Evolutionary conservation across 1,139 yeast species (phyloP), one percentile per base, ranked within the genome.

Genomic region (Yamadazyma atlantica): DNA sequence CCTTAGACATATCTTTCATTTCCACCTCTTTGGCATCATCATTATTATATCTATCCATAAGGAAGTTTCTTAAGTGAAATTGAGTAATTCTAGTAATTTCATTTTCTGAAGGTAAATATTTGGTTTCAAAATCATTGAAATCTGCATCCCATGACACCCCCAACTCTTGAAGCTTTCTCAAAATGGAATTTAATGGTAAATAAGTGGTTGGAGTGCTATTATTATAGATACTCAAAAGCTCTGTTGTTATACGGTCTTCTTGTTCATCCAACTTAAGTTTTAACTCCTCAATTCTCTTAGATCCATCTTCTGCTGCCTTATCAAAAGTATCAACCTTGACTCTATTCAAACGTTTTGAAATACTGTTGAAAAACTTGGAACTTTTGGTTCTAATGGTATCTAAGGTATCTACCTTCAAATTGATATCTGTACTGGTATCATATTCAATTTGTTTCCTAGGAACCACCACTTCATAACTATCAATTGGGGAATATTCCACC

Each of bases 51-150:
- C 64, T 67, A 41, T 75, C 88, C 50, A 78, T 60, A 51, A 92
- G 82, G 39, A 89, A 73, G 49, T 82, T 86, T 43, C 82, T 79
- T 53, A 94, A 68, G 55, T 92, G 98, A 49, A 84, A 84, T 11
- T 96, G 87, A 2, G 98, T 90, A 33, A 92, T 85, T 44, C 89
- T 73, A 7, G 96, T 84, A 48, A 94, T 86, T 70, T 94, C 98
- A 54, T 85, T 87, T 58, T 94, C 98, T 12, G 95, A 82, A 0
- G 97, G 97, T 43, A 92, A 75, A 54, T 75, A 92, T 21, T 71
- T 73, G 37, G 75, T 75, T 46, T 87, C 97, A 62, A 92, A 89
- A n/a, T 80, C 86, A 32, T 78, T 74, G 54, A 94, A 89, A 42
- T 85, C 96, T 19, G 64, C 57, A 60, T 92, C 96, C 98, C 98